Conservation (phyloP, 306 rosid species). For the Phaseolus lunatus region DNA sequence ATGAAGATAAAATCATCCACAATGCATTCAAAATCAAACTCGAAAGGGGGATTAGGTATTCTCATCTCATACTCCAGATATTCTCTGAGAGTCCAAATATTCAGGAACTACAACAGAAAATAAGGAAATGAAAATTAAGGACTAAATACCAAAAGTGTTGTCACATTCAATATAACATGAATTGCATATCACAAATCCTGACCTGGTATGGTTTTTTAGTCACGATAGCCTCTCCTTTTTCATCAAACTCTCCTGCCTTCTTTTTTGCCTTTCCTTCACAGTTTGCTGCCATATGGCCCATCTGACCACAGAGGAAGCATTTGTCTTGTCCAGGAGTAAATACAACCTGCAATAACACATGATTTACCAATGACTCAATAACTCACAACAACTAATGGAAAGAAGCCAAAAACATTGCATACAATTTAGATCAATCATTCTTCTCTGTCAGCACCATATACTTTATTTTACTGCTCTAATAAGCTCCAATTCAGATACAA, state of each 20-base stretch:
- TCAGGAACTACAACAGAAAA: constrained; percentile 70
- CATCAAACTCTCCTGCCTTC: constrained; percentile 88
- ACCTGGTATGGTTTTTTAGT: constrained; percentile 94
- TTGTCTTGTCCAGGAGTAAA: constrained; percentile 96
- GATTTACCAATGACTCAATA: constrained; percentile 35
- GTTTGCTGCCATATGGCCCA: constrained; percentile 91
- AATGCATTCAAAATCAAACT: constrained; percentile 82
- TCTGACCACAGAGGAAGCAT: constrained; percentile 92
- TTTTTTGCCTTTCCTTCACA: constrained; percentile 92
- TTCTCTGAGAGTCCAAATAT: constrained; percentile 95
- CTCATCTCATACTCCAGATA: constrained; percentile 86
- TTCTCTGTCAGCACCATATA: neutral
- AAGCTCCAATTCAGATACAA: constrained; percentile 34
- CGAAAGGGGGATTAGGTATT: constrained; percentile 75
- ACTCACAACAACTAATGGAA: constrained; percentile 22
- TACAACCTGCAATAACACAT: constrained; percentile 69
- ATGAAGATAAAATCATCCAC: constrained; percentile 97
- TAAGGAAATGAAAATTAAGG: constrained; percentile 26
- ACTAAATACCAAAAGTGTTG: neutral
- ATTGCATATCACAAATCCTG: constrained; percentile 34
- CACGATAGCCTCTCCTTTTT: constrained; percentile 70
- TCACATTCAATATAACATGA: neutral
- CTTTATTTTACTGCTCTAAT: neutral
- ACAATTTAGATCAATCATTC: constrained; percentile 14
- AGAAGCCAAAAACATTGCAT: constrained; percentile 29